Percentiles rank a stretch among this genome's conserved stretches.
phyloP scores from a whole-genome alignment of 805 yeast genomes.

The Cyberlindnera mississippiensis region DNA sequence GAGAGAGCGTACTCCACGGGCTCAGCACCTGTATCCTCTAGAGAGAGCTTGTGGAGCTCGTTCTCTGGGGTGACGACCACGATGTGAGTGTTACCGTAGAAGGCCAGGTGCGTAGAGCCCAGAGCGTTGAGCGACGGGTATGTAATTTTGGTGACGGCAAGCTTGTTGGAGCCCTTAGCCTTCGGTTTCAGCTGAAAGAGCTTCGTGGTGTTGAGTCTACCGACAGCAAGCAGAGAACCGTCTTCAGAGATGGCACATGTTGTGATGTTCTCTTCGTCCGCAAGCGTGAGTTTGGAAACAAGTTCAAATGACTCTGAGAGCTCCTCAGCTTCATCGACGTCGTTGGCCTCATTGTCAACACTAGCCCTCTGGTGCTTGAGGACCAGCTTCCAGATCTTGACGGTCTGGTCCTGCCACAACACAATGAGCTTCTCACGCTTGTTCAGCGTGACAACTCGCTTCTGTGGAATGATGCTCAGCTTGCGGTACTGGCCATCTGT shows the following conservation, averaged over 20 bases:
- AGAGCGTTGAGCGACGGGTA: constrained; percentile 32
- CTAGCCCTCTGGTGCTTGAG: constrained; percentile 28
- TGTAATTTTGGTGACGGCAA: constrained; percentile 51
- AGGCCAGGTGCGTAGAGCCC: constrained; percentile 55
- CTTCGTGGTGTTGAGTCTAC: constrained; percentile 64
- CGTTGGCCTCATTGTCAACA: constrained; percentile 12
- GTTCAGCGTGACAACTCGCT: constrained; percentile 48
- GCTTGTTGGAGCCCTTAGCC: constrained; percentile 26
- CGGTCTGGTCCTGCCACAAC: constrained; percentile 78
- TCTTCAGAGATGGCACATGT: constrained; percentile 61
- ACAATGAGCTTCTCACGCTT: constrained; percentile 48
- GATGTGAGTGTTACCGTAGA: constrained; percentile 44
- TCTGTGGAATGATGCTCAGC: constrained; percentile 58
- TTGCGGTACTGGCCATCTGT: constrained; percentile 67
- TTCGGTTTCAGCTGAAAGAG: constrained; percentile 50
- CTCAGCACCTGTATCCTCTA: constrained; percentile 9
- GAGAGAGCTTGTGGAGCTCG: constrained; percentile 44
- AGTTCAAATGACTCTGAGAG: constrained; percentile 44
- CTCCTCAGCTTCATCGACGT: constrained; percentile 17
- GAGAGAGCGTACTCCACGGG: constrained; percentile 36
- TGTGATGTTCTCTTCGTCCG: constrained; percentile 79
- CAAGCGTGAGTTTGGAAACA: constrained; percentile 59
- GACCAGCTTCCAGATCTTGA: constrained; percentile 74
- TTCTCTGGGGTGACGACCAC: constrained; percentile 57
- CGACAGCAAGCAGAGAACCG: constrained; percentile 65